A percentile compares a stretch with the other conserved stretches of the same genome.
These are phyloP conservation scores for Babesia gibsoni DNA, from an alignment of 169 alveolate species.

Conservation along the genomic window DNA sequence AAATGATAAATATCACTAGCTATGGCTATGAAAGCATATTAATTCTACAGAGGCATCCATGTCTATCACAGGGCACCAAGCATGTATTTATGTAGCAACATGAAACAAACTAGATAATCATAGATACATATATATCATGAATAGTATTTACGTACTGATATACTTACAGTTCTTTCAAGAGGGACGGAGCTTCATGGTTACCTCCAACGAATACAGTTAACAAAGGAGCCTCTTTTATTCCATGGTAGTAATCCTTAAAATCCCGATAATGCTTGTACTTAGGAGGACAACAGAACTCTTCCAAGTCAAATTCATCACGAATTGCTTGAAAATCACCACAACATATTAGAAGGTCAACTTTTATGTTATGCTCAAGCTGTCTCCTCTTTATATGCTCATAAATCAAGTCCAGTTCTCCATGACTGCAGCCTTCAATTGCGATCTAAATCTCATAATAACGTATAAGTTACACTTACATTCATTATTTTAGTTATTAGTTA, in stretches of 20 bases:
- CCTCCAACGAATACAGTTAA: slow-evolving; percentile 97
- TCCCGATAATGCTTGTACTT: slow-evolving; percentile 89
- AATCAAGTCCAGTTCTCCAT: slow-evolving; percentile 89
- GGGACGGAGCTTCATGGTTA: slow-evolving; percentile 95
- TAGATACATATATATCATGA: neutral
- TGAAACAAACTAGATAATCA: neutral
- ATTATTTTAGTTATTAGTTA: neutral
- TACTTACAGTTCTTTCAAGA: slow-evolving; percentile 83
- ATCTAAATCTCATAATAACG: slow-evolving; percentile 48
- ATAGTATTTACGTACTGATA: no score
- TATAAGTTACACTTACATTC: neutral
- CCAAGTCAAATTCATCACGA: slow-evolving; percentile 86
- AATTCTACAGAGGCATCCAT: no score
- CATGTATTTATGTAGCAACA: no score
- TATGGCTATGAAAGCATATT: no score
- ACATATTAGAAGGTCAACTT: slow-evolving; percentile 89
- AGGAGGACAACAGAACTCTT: slow-evolving; percentile 87
- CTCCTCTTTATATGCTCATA: slow-evolving; percentile 73
- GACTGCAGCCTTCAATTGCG: slow-evolving; percentile 95
- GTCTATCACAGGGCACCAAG: no score
- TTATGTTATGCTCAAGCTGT: slow-evolving; percentile 78
- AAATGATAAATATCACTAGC: neutral
- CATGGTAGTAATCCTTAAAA: slow-evolving; percentile 88
- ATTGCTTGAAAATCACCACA: slow-evolving; percentile 96
- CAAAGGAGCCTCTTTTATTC: slow-evolving; percentile 85